Evolutionary conservation across 1,284 basidiomycete species (phyloP).

Genomic region (Tausonia pullulans): DNA sequence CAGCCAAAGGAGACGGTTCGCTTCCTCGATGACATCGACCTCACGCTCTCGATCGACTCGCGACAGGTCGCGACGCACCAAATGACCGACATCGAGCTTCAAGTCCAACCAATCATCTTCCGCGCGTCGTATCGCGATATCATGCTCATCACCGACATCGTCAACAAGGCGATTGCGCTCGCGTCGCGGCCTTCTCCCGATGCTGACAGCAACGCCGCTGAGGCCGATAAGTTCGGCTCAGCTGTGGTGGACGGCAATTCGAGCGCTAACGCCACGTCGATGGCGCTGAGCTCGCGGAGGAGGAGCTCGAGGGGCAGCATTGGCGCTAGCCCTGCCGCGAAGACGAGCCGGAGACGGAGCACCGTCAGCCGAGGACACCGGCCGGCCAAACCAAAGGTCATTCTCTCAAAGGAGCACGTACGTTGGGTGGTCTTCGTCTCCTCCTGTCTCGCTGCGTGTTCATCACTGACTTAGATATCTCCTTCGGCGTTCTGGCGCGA

Average conservation of each 20-base stretch:
- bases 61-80: slow-evolving; percentile 60
- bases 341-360: slow-evolving; percentile 20
- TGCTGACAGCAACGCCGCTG: neutral
- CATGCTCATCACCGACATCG: slow-evolving; percentile 74
- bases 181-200: slow-evolving; percentile 19
- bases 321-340: slow-evolving; percentile 18
- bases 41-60: slow-evolving; percentile 78
- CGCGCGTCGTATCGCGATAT: slow-evolving; percentile 90
- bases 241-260: neutral
- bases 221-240: slow-evolving; percentile 18
- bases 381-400: slow-evolving; percentile 39
- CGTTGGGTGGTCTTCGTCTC: slow-evolving; percentile 13
- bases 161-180: slow-evolving; percentile 75
- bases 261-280: neutral
- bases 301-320: slow-evolving; percentile 5
- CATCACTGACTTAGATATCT: neutral
- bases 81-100: slow-evolving; percentile 72
- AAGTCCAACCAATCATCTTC: slow-evolving; percentile 69
- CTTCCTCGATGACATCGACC: slow-evolving; percentile 86
- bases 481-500: too few species aligned
- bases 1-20: slow-evolving; percentile 69
- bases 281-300: neutral
- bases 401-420: slow-evolving; percentile 72
- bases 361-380: slow-evolving; percentile 40
- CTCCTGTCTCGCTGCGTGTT: neutral